A percentile compares a stretch with the other conserved stretches of the same genome.
Conservation (phyloP, 2,329 filamentous ascomycete genomes). For the Trichoderma koningiopsis region DNA sequence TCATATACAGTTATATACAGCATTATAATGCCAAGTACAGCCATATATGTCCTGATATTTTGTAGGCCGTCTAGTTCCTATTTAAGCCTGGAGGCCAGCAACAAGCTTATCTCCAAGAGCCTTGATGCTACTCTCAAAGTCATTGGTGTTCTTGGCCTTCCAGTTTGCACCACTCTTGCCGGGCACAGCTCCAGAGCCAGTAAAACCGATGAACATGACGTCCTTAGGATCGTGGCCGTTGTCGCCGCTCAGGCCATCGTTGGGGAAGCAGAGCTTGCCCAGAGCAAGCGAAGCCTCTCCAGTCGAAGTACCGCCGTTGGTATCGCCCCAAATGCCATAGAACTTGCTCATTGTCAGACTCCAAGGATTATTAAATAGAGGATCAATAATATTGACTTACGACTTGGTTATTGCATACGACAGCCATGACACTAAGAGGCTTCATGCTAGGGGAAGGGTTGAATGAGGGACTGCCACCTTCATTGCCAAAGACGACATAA, state of each 20-base stretch:
- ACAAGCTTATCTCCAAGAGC: constrained; percentile 51
- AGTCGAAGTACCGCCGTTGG: constrained; percentile 51
- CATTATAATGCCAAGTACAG: neutral
- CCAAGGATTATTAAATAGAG: neutral
- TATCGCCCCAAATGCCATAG: constrained; percentile 60
- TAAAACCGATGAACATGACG: constrained; percentile 60
- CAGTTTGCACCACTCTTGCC: constrained; percentile 53
- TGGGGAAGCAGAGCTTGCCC: constrained; percentile 54
- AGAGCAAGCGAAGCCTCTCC: constrained; percentile 56
- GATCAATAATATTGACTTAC: neutral
- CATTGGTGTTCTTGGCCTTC: constrained; percentile 46
- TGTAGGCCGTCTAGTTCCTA: too few relatives aligned
- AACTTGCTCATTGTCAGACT: constrained; percentile 10
- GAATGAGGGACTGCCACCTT: constrained; percentile 14
- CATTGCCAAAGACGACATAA: constrained; percentile 26
- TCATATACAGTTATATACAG: neutral
- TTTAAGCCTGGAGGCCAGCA: constrained; percentile 19
- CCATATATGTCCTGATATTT: neutral
- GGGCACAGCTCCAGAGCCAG: constrained; percentile 52
- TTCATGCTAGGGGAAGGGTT: constrained; percentile 13
- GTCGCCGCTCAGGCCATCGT: constrained; percentile 49
- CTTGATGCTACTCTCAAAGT: constrained; percentile 53
- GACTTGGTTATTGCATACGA: constrained; percentile 26
- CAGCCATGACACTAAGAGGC: constrained; percentile 25
- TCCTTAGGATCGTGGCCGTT: constrained; percentile 55